These are phyloP conservation scores for Fomitopsis pulvina DNA, from an alignment of 768 basidiomycete species.

Conservation along the genomic window DNA sequence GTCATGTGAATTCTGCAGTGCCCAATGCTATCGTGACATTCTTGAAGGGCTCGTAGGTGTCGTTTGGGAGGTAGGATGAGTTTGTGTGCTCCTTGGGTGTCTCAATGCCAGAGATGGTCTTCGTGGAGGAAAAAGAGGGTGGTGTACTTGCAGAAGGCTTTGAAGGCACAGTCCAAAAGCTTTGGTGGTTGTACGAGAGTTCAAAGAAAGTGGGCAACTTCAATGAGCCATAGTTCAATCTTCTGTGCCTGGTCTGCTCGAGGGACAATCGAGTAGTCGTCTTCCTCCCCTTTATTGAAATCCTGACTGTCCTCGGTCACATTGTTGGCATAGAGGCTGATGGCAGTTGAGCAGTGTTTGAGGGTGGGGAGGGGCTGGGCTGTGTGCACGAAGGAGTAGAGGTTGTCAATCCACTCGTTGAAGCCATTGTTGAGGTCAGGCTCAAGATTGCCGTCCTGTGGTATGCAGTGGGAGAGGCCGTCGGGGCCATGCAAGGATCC, in stretches of 20 bases:
- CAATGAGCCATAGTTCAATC: not conserved
- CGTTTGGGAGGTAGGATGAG: slow-evolving; percentile 8
- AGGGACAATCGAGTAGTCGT: not conserved
- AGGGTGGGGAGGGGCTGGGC: not conserved
- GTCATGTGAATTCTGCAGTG: slow-evolving; percentile 17
- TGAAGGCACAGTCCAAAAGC: too few relatives aligned
- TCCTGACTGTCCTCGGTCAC: too few relatives aligned
- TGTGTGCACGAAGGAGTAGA: slow-evolving; percentile 7
- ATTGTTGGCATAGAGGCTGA: too few relatives aligned
- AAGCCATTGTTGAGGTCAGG: not conserved
- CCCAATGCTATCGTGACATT: slow-evolving; percentile 13
- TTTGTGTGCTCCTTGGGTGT: slow-evolving; percentile 11
- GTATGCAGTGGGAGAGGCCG: slow-evolving; percentile 22
- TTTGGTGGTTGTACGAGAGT: too few relatives aligned
- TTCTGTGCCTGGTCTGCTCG: not conserved
- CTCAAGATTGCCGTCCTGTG: slow-evolving; percentile 1
- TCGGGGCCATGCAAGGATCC: slow-evolving; percentile 21
- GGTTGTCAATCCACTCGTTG: slow-evolving; percentile 14
- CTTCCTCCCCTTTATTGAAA: not conserved
- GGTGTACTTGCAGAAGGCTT: too few relatives aligned
- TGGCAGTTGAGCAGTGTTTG: not conserved
- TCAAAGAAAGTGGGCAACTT: not conserved
- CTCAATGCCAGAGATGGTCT: slow-evolving; percentile 6
- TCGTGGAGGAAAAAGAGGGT: not conserved
- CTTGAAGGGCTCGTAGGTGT: not conserved